Evolutionary conservation across 805 yeast species (phyloP).

Genomic region (Barnettozyma populi): DNA sequence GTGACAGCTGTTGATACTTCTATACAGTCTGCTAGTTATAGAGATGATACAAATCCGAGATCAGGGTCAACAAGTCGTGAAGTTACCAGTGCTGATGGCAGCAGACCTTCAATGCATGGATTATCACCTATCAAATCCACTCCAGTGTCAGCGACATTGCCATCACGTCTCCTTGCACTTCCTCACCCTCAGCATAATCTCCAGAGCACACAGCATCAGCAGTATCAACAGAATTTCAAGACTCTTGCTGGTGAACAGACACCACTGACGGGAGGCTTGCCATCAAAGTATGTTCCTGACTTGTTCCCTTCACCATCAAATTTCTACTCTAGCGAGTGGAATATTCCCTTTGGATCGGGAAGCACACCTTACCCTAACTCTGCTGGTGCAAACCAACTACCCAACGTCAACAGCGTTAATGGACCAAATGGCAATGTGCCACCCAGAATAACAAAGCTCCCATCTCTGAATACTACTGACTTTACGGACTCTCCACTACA

Average conservation of each 20-base stretch:
- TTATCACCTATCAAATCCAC: constrained; percentile 12
- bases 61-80: constrained; percentile 10
- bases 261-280: constrained; percentile 61
- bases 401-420: constrained; percentile 5
- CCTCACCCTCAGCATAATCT: constrained; percentile 27
- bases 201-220: constrained; percentile 24
- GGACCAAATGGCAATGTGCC: constrained; percentile 1
- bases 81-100: constrained; percentile 8
- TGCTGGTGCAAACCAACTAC: constrained; percentile 21
- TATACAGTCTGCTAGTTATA: constrained; percentile 2
- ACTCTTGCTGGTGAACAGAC: constrained; percentile 53
- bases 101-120: constrained; percentile 15
- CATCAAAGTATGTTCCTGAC: constrained; percentile 66
- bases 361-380: constrained; percentile 33
- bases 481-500: constrained; percentile 17
- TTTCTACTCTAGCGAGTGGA: constrained; percentile 60
- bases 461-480: constrained; percentile 6
- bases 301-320: constrained; percentile 79
- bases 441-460: constrained; percentile 7
- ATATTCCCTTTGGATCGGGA: constrained; percentile 38
- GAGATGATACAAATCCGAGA: constrained; percentile 10
- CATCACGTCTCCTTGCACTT: constrained; percentile 27
- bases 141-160: constrained; percentile 18
- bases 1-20: constrained; percentile 14
- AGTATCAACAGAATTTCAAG: constrained; percentile 13